Evolutionary conservation across 164 flowering plant genomes (phyloP).

Genomic region (Nelumbo lutea): DNA sequence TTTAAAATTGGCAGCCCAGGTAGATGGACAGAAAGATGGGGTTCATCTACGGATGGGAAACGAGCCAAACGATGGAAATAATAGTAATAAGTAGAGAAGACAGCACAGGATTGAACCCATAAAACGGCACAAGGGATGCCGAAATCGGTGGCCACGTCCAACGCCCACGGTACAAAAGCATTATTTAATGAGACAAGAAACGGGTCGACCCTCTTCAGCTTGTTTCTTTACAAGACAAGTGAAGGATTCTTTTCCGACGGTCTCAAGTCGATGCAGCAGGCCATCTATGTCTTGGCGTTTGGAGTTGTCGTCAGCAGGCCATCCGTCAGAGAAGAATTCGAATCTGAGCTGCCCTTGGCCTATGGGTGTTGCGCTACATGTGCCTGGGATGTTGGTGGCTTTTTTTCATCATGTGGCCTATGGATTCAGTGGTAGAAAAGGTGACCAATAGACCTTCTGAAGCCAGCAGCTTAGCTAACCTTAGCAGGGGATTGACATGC

Average conservation of each 20-base stretch:
- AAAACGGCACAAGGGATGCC: slow-evolving; percentile 54
- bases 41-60: slow-evolving; percentile 44
- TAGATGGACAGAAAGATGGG: slow-evolving; percentile 39
- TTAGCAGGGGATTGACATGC: slow-evolving; percentile 57
- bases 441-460: slow-evolving; percentile 58
- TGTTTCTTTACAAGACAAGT: slow-evolving; percentile 30
- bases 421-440: slow-evolving; percentile 38
- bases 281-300: slow-evolving; percentile 29
- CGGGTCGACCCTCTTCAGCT: slow-evolving; percentile 39
- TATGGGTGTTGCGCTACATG: slow-evolving; percentile 20
- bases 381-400: slow-evolving; percentile 13
- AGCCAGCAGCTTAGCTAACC: slow-evolving; percentile 55
- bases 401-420: slow-evolving; percentile 33
- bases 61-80: slow-evolving; percentile 31
- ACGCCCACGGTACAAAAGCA: slow-evolving; percentile 77
- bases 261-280: slow-evolving; percentile 38
- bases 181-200: slow-evolving; percentile 70
- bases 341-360: slow-evolving; percentile 57
- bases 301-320: slow-evolving; percentile 29
- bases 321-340: slow-evolving; percentile 64
- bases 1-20: slow-evolving; percentile 51
- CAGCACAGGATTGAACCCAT: slow-evolving; percentile 79
- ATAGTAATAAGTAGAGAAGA: slow-evolving; percentile 54
- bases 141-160: slow-evolving; percentile 49
- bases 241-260: slow-evolving; percentile 30